phyloP scores from a whole-genome alignment of 371 early-diverging fungal genomes.

The Blyttiomyces sp. region DNA sequence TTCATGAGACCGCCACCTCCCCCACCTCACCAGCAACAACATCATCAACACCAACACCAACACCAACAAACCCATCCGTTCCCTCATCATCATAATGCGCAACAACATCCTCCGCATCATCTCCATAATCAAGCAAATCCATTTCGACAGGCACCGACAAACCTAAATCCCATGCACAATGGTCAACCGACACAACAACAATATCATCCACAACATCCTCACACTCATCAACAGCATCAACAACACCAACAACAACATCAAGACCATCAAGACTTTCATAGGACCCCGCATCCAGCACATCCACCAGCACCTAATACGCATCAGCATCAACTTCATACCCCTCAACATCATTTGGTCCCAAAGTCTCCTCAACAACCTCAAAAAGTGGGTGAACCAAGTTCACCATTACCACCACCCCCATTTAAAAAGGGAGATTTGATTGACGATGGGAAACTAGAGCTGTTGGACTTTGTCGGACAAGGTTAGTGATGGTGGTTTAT shows the following conservation, averaged over 20 bases:
- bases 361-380: not conserved
- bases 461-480: slow-evolving; percentile 25
- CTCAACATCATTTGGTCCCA: not conserved
- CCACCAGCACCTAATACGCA: not conserved
- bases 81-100: not conserved
- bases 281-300: not conserved
- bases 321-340: not conserved
- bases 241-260: not conserved
- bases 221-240: not conserved
- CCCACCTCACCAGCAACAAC: not conserved
- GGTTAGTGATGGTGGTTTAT: slow-evolving; percentile 2
- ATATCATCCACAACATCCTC: not conserved
- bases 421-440: slow-evolving; percentile 15
- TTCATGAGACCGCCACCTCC: not conserved
- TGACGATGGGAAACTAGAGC: slow-evolving; percentile 14
- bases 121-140: no score
- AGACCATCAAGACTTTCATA: not conserved
- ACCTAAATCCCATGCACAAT: not conserved
- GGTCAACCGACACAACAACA: not conserved
- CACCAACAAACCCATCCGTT: not conserved
- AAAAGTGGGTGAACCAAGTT: not conserved
- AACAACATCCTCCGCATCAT: not conserved
- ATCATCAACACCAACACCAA: not conserved
- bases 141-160: not conserved
- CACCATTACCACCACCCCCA: slow-evolving; percentile 16